Percentiles rank a stretch among this genome's conserved stretches.
Conservation (phyloP, 1,284 basidiomycete genomes). For the Fomes fomentarius region DNA sequence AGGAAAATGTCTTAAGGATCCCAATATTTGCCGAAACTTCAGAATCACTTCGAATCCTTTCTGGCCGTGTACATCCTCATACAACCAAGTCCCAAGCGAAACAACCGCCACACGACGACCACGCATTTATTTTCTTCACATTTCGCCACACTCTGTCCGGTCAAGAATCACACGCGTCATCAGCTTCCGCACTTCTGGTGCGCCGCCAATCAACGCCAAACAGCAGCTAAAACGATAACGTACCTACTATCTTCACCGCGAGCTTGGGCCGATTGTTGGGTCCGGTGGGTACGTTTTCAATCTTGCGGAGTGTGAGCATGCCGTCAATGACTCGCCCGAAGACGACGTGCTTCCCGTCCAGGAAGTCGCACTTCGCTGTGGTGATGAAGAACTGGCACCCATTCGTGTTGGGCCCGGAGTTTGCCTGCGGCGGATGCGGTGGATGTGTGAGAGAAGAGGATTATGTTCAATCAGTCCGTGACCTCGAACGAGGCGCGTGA, state of each 20-base stretch:
- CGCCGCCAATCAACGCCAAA: too few relatives aligned
- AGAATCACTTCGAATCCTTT: too few relatives aligned
- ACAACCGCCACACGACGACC: neutral
- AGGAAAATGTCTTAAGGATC: too few relatives aligned
- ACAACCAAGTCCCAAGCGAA: neutral
- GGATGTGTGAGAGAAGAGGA: neutral
- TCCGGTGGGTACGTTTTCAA: constrained; percentile 93
- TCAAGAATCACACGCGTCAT: too few relatives aligned
- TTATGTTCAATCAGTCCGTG: too few relatives aligned
- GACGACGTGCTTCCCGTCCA: constrained; percentile 87
- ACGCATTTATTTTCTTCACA: constrained; percentile 37
- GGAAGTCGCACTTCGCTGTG: constrained; percentile 91
- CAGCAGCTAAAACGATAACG: constrained; percentile 26
- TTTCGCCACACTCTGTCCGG: constrained; percentile 58
- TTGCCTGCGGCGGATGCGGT: constrained; percentile 59
- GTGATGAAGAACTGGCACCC: constrained; percentile 99
- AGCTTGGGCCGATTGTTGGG: constrained; percentile 85
- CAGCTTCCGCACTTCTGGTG: too few relatives aligned
- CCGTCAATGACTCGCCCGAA: constrained; percentile 88
- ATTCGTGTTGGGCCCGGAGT: constrained; percentile 91
- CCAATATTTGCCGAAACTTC: too few relatives aligned
- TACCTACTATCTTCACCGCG: constrained; percentile 83
- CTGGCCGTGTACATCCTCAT: too few relatives aligned
- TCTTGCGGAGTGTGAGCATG: constrained; percentile 90
- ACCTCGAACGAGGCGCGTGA: constrained; percentile 5